These are phyloP conservation scores for Coelastrella sp. DNA, from an alignment of 139 green algal species.

Conservation along the genomic window DNA sequence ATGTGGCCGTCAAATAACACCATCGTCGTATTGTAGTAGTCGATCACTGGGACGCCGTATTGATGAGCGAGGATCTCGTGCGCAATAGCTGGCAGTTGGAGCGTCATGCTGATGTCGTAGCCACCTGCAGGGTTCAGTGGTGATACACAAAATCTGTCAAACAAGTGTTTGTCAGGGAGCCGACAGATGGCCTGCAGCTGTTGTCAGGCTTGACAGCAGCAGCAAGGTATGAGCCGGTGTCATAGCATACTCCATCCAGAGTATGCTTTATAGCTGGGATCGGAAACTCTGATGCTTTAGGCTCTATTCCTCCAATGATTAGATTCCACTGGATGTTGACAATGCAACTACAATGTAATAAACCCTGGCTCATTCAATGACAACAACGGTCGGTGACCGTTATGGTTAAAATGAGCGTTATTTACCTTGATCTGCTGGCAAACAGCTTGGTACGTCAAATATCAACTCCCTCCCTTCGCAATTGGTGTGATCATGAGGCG, in stretches of 20 bases:
- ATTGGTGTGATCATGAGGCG: constrained; percentile 34
- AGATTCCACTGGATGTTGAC: too few relatives aligned
- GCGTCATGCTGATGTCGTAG: background rate
- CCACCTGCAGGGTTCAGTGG: background rate
- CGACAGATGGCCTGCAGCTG: too few relatives aligned
- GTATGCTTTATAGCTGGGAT: too few relatives aligned
- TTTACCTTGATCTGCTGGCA: constrained; percentile 10
- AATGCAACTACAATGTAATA: background rate
- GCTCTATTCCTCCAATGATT: too few relatives aligned
- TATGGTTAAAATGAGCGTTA: background rate
- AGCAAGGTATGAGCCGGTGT: too few relatives aligned
- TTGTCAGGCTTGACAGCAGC: too few relatives aligned
- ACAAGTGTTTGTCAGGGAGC: too few relatives aligned
- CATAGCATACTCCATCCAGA: too few relatives aligned
- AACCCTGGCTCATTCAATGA: background rate
- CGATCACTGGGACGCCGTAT: background rate
- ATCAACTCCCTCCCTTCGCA: background rate
- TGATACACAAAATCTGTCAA: background rate
- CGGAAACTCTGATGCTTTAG: too few relatives aligned
- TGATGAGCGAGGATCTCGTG: background rate
- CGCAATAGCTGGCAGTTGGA: background rate
- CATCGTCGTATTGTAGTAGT: background rate
- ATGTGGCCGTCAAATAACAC: constrained; percentile 28
- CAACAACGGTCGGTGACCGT: background rate
- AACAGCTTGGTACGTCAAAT: constrained; percentile 11